Base-by-base conservation (phyloP, 169 alveolate species). In the Plasmodium adleri region DNA sequence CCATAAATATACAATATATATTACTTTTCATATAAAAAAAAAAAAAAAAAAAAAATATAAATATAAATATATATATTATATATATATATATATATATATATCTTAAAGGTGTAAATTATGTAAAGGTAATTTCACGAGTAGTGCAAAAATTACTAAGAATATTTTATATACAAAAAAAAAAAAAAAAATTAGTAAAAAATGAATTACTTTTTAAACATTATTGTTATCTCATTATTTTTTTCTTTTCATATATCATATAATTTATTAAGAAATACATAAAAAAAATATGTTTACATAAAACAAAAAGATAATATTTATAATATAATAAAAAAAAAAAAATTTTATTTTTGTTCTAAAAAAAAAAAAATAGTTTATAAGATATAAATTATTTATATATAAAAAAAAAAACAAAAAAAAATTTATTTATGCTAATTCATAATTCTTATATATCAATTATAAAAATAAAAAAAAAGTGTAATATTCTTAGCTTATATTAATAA, bases 141-240 rank as follows among this genome's bases (percentile, higher is more conserved):
- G 73, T 64, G 78, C 78, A 70, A 70, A 70, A 6, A 47, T 39
- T 70, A 49, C 64, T 47, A 70, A 70, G 50, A 45, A 70, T 20
- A 67, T 22, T 50, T 17, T 15, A 47, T 20, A 68, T 60, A 20
- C 43, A 68, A 68, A 63, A 63, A 24, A 32, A 32, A 10, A 64
- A 26, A 64, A 32, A 64, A 13, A 60, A 60, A 60, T 22, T 22
- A 60, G 15, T 8, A 5, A 15, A 60, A 12, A n/a, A 54, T 20
- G 2, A 54, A 54, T 54, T 50, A n/a, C 26, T 54, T 54, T 54
- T 54, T 20, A 54, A 28, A 28, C 43, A 28, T 28, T 28, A 28
- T 28, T 28, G 6, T 28, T 28, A 28, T 28, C 6, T 28, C 43
- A 28, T 28, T 54, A 9, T 45, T 70, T 70, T 17, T 70, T 70